Percentiles rank a stretch among this genome's conserved stretches.
Evolutionary conservation across 2,329 filamentous ascomycete species (phyloP).

Genomic region (Ophiocordyceps camponoti-saundersi): DNA sequence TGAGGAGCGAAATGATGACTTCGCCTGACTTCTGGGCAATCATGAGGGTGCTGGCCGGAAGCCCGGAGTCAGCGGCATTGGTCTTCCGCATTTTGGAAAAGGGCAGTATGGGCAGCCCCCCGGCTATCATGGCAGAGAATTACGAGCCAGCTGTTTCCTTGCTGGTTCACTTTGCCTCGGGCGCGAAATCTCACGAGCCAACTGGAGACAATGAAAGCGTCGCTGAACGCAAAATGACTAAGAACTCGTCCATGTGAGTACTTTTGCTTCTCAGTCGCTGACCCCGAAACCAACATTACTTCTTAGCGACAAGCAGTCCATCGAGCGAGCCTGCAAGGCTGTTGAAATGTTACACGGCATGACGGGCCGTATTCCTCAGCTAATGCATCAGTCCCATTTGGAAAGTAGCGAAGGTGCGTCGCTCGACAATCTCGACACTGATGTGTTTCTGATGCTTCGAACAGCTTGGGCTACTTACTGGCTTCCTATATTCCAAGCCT

Average conservation of each 20-base stretch:
- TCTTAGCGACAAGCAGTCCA: slow-evolving; percentile 29
- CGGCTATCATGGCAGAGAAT: slow-evolving; percentile 84
- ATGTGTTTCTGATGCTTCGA: neutral
- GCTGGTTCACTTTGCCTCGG: slow-evolving; percentile 77
- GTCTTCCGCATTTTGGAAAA: slow-evolving; percentile 81
- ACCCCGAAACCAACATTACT: neutral
- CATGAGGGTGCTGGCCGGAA: slow-evolving; percentile 54
- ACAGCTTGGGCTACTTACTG: slow-evolving; percentile 93
- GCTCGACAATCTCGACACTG: neutral
- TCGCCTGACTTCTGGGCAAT: slow-evolving; percentile 97
- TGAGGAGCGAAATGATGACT: slow-evolving; percentile 85
- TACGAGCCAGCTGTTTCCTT: slow-evolving; percentile 77
- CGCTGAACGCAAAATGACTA: slow-evolving; percentile 15
- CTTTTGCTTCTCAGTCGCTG: too few relatives aligned
- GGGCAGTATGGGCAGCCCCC: slow-evolving; percentile 54
- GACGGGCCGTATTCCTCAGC: slow-evolving; percentile 62
- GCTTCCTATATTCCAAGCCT: slow-evolving; percentile 80
- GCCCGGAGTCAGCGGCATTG: slow-evolving; percentile 52
- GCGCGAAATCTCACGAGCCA: slow-evolving; percentile 54
- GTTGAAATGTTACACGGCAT: slow-evolving; percentile 69
- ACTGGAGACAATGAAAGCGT: slow-evolving; percentile 53
- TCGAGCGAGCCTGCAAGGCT: slow-evolving; percentile 64
- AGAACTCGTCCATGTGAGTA: slow-evolving; percentile 8
- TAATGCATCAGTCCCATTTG: slow-evolving; percentile 87
- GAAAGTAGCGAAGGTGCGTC: slow-evolving; percentile 62